Evolutionary conservation across 345 rosid species (phyloP), one percentile per base, ranked within the genome.

Genomic region (Eucalyptus marginata): DNA sequence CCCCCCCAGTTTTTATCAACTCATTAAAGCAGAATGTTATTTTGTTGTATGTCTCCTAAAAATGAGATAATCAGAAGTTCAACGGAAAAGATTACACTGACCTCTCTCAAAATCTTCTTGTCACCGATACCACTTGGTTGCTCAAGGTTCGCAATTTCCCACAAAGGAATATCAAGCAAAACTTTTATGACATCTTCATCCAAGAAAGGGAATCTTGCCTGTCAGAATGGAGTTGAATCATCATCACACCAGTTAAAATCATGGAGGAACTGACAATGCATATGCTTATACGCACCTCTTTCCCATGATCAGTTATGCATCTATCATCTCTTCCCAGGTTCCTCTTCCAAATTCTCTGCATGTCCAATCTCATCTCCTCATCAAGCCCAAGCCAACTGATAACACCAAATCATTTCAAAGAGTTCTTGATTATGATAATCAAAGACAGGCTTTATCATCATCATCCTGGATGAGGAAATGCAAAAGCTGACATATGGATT

Each of bases 321-420:
- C 99, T 91, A 91, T 97, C 99, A 93, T 97, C 99, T 89, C 99
- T 93, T 76, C 99, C 99, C 91, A 97, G 94, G 90, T 97, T 96
- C 90, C 99, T 93, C 91, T 95, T 97, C 99, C 99, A 97, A 62
- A 97, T 97, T 88, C 99, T 95, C 92, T 96, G 99, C 98, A 96
- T 94, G 92, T 97, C 99, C 94, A 97, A 89, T 92, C 96, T 97
- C 99, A 97, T 97, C 90, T 97, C 99, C 92, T 96, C 96, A 68
- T 96, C 91, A 86, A 97, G 94, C 13, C 94, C 96, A 86, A 88
- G 89, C 99, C 99, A 97, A 89, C 99, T 97, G 90, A 49, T 36
- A 58, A 91, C 80, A 86, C 68, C 54, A 89, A 47, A 20, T 40
- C 49, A 88, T 76, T 36, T 50, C 86, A 50, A 76, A 76, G 83